phyloP scores from a whole-genome alignment of 2,329 filamentous ascomycete genomes.

The Dryadomyces quercivorus region DNA sequence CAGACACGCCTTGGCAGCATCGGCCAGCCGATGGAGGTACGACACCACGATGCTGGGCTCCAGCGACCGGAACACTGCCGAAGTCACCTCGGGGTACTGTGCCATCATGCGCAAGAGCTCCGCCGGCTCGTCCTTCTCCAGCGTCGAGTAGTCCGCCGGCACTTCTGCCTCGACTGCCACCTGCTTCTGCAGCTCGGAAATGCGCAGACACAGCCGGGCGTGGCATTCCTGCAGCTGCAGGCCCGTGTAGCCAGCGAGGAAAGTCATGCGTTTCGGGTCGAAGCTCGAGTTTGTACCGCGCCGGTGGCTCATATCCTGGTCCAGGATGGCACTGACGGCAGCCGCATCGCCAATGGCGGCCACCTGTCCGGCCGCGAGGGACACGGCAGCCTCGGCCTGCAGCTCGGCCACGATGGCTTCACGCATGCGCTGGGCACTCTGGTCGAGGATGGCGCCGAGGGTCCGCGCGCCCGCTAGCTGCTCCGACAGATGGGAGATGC shows the following conservation, averaged over 20 bases:
- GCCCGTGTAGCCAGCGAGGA: conserved; percentile 62
- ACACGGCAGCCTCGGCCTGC: background rate
- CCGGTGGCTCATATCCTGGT: conserved; percentile 63
- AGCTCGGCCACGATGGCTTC: conserved; percentile 4
- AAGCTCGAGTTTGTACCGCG: conserved; percentile 41
- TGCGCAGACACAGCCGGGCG: conserved; percentile 42
- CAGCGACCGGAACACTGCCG: conserved; percentile 52
- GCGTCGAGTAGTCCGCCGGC: conserved; percentile 8
- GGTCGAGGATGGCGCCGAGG: conserved; percentile 14
- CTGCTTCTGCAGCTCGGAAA: conserved; percentile 11
- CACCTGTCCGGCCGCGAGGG: background rate
- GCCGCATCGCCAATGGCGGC: background rate
- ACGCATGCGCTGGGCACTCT: conserved; percentile 24
- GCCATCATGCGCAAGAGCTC: conserved; percentile 50
- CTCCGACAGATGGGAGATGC: conserved; percentile 15
- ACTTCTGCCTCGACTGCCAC: conserved; percentile 1
- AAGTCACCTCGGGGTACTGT: conserved; percentile 52
- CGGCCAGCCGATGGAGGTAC: conserved; percentile 18
- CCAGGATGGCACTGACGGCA: conserved; percentile 52
- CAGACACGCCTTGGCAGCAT: conserved; percentile 1
- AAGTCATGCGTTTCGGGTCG: conserved; percentile 60
- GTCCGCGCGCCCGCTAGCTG: conserved; percentile 1
- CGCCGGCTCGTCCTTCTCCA: conserved; percentile 31
- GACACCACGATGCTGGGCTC: conserved; percentile 57
- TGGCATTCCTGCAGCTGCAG: conserved; percentile 63